These are phyloP conservation scores for Petunia hybrid DNA, from an alignment of 305 asterid genomes.

Conservation along the genomic window DNA sequence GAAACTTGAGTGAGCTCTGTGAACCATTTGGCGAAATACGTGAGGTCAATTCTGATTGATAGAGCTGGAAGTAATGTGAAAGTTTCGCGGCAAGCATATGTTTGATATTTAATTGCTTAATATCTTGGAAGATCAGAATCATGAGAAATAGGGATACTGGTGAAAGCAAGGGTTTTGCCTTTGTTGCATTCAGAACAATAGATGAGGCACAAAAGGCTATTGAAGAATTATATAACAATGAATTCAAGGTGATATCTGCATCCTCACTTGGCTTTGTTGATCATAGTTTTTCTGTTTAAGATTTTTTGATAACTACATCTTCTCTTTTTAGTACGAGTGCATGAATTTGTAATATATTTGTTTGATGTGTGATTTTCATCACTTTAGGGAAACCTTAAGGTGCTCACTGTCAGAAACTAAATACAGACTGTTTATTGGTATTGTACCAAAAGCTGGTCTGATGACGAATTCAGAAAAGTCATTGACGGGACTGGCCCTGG, in stretches of 20 bases:
- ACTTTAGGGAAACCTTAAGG: constrained; percentile 81
- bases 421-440: constrained; percentile 89
- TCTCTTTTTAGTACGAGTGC: constrained; percentile 25
- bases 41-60: constrained; percentile 61
- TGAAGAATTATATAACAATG: constrained; percentile 81
- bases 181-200: constrained; percentile 84
- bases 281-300: constrained; percentile 5
- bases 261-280: constrained; percentile 28
- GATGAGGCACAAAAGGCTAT: constrained; percentile 91
- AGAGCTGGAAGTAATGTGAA: constrained; percentile 13
- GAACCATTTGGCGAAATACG: constrained; percentile 76
- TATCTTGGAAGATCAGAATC: constrained; percentile 72
- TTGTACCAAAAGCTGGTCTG: constrained; percentile 85
- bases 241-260: constrained; percentile 69
- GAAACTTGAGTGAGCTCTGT: constrained; percentile 80
- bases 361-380: constrained; percentile 40
- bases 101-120: constrained; percentile 32
- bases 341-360: background rate
- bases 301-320: background rate
- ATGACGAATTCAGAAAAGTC: constrained; percentile 71
- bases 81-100: no score
- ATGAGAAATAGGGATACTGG: constrained; percentile 93
- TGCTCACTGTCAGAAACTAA: constrained; percentile 91
- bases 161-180: constrained; percentile 96
- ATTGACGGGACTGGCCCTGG: constrained; percentile 91